Evolutionary conservation across 164 flowering plant species (phyloP).

Genomic region (Berberis thunbergii): DNA sequence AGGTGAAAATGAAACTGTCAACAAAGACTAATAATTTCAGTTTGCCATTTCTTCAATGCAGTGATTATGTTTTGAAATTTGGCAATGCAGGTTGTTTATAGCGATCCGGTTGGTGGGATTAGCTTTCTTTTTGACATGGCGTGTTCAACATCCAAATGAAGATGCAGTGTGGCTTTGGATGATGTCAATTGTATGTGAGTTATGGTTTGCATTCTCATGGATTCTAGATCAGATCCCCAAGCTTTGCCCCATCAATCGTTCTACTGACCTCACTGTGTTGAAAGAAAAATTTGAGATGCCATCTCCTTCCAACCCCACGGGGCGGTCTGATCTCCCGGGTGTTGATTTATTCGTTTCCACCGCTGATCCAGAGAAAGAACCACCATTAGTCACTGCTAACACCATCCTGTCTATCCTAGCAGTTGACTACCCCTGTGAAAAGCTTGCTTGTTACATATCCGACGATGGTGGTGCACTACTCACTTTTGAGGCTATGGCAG

Average conservation of each 20-base stretch:
- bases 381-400: constrained; percentile 74
- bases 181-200: constrained; percentile 64
- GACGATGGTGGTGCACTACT: constrained; percentile 85
- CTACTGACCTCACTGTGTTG: constrained; percentile 47
- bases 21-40: no score
- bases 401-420: constrained; percentile 73
- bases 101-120: constrained; percentile 37
- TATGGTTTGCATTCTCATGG: constrained; percentile 90
- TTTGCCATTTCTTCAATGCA: background rate
- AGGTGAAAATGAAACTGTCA: no score
- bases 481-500: constrained; percentile 87
- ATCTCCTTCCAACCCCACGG: constrained; percentile 57
- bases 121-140: constrained; percentile 57
- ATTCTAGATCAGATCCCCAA: constrained; percentile 77
- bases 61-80: background rate
- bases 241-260: constrained; percentile 55
- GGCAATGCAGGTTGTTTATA: constrained; percentile 37
- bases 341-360: constrained; percentile 73
- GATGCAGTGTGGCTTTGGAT: constrained; percentile 75
- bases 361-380: constrained; percentile 85
- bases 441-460: constrained; percentile 64
- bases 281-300: constrained; percentile 72
- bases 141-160: constrained; percentile 44
- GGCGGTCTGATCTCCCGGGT: constrained; percentile 77
- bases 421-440: constrained; percentile 70